phyloP scores from a whole-genome alignment of 2,329 filamentous ascomycete species.

The Cladosporium sp. region DNA sequence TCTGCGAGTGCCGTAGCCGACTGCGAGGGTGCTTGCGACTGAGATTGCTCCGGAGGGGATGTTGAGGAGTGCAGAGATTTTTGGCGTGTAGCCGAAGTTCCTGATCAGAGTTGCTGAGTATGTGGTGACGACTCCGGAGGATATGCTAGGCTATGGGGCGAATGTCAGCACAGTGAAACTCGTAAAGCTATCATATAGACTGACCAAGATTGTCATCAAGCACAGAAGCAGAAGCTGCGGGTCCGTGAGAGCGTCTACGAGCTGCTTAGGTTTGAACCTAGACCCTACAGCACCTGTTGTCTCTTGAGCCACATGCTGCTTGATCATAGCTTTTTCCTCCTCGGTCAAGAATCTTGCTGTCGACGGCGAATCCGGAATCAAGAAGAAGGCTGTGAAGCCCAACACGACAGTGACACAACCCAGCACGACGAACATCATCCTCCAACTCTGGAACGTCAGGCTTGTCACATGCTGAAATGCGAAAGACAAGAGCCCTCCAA shows the following conservation, averaged over 20 bases:
- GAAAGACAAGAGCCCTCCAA: conserved; percentile 66
- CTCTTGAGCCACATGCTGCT: conserved; percentile 45
- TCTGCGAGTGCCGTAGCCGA: neutral
- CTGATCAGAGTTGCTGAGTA: conserved; percentile 53
- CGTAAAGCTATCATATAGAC: neutral
- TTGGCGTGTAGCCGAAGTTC: conserved; percentile 35
- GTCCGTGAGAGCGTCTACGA: conserved; percentile 60
- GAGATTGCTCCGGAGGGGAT: conserved; percentile 59
- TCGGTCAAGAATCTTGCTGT: conserved; percentile 66
- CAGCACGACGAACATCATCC: conserved; percentile 27
- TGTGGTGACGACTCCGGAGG: conserved; percentile 55
- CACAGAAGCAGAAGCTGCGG: conserved; percentile 52
- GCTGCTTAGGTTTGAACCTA: conserved; percentile 52
- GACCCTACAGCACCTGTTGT: conserved; percentile 45
- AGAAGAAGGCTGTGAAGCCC: conserved; percentile 21
- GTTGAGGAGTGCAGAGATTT: conserved; percentile 42
- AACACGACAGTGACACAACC: conserved; percentile 23
- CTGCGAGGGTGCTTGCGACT: conserved; percentile 39
- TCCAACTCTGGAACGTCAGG: conserved; percentile 25
- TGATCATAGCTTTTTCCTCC: conserved; percentile 49
- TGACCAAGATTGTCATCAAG: conserved; percentile 37
- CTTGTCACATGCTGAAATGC: conserved; percentile 37
- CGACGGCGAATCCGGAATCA: conserved; percentile 60
- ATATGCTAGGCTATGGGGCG: conserved; percentile 54
- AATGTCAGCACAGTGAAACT: conserved; percentile 22